phyloP scores from a whole-genome alignment of 805 yeast genomes.

The Lipomyces anomalus region DNA sequence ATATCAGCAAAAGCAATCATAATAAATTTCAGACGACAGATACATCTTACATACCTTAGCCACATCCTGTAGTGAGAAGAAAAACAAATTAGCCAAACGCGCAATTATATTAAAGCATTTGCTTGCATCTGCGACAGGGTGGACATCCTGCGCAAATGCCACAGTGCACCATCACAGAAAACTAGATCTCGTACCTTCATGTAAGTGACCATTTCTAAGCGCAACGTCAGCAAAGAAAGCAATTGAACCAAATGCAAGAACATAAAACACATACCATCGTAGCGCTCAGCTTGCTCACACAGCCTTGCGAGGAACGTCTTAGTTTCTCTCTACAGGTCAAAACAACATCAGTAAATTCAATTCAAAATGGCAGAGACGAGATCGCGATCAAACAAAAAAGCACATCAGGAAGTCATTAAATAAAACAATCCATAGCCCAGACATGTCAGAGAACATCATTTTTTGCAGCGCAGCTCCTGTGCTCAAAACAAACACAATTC shows the following conservation, averaged over 20 bases:
- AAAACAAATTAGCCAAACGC: too few species aligned
- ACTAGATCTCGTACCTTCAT: slow-evolving; percentile 72
- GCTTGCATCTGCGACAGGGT: slow-evolving; percentile 80
- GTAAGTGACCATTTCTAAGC: slow-evolving; percentile 90
- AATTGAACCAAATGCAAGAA: neutral
- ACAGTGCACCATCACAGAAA: too few species aligned
- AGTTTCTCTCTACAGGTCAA: slow-evolving; percentile 80
- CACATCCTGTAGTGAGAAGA: slow-evolving; percentile 14
- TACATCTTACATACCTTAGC: slow-evolving; percentile 8
- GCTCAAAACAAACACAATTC: too few species aligned
- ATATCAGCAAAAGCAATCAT: neutral
- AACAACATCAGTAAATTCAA: too few species aligned
- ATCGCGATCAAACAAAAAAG: too few species aligned
- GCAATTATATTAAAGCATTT: too few species aligned
- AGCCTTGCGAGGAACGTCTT: slow-evolving; percentile 96
- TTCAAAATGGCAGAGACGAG: too few species aligned
- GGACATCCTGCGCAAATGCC: too few species aligned
- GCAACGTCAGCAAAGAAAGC: neutral
- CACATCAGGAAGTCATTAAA: too few species aligned
- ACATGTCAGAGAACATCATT: too few species aligned
- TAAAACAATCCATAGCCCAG: too few species aligned
- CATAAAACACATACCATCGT: slow-evolving; percentile 45
- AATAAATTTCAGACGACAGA: neutral
- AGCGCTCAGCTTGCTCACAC: slow-evolving; percentile 99
- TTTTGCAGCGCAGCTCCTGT: too few species aligned